phyloP scores from a whole-genome alignment of 768 basidiomycete species.

The Tylopilus felleus region DNA sequence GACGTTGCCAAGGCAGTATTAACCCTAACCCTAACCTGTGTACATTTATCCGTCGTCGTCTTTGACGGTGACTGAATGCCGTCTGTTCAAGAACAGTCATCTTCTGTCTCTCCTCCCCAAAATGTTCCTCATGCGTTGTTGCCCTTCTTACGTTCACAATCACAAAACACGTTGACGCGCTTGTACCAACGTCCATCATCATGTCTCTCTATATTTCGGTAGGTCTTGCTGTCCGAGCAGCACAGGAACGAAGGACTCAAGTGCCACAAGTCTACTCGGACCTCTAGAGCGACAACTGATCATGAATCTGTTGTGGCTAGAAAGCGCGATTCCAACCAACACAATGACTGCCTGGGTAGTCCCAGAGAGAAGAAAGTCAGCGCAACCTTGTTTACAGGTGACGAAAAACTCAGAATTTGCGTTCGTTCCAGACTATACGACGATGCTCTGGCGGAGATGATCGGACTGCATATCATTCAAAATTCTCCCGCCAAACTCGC shows the following conservation, averaged over 20 bases:
- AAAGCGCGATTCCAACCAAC: constrained; percentile 60
- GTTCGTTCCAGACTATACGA: constrained; percentile 61
- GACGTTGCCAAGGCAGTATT: neutral
- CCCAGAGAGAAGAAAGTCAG: constrained; percentile 68
- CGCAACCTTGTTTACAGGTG: constrained; percentile 3
- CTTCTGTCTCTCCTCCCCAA: constrained; percentile 10
- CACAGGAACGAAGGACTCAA: constrained; percentile 2
- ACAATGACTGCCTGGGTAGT: constrained; percentile 78
- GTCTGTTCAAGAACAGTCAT: constrained; percentile 20
- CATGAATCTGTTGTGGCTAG: constrained; percentile 88
- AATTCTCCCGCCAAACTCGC: constrained; percentile 57
- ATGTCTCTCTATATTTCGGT: constrained; percentile 90
- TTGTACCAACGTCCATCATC: constrained; percentile 84
- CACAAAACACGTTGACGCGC: constrained; percentile 70
- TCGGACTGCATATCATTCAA: constrained; percentile 66
- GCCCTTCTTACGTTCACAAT: constrained; percentile 78
- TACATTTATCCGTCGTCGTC: neutral
- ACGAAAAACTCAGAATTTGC: constrained; percentile 2
- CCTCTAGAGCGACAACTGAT: constrained; percentile 81
- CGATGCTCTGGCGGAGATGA: constrained; percentile 58
- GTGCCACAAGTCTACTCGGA: constrained; percentile 56
- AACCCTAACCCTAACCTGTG: constrained; percentile 19
- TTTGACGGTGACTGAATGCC: constrained; percentile 26
- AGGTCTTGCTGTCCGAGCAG: constrained; percentile 14
- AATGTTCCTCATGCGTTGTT: constrained; percentile 61